These are phyloP conservation scores for Bretschneidera sinensis DNA, from an alignment of 345 rosid genomes.

Conservation along the genomic window DNA sequence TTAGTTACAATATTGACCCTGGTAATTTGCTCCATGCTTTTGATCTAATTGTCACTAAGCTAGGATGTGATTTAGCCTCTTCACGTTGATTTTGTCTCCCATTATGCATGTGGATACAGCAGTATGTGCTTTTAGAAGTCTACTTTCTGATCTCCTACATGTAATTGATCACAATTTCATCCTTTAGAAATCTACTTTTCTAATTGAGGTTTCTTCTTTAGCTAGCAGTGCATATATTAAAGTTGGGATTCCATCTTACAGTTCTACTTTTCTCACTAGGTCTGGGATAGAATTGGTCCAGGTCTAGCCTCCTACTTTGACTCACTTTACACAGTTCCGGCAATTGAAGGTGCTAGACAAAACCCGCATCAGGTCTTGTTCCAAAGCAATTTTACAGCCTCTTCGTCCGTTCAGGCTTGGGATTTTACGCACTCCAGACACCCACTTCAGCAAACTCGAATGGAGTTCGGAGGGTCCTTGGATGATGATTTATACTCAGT, in stretches of 20 bases:
- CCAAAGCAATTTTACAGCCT: too few species aligned
- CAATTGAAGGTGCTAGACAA: too few species aligned
- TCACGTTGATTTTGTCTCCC: neutral
- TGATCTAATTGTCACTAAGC: neutral
- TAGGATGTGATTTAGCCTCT: neutral
- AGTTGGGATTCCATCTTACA: slow-evolving; percentile 3
- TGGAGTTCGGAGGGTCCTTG: too few species aligned
- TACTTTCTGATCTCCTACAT: neutral
- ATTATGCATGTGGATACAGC: neutral
- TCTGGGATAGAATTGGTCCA: slow-evolving; percentile 92
- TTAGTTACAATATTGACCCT: slow-evolving; percentile 11
- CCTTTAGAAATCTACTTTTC: neutral
- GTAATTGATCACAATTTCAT: slow-evolving; percentile 1
- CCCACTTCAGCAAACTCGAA: too few species aligned
- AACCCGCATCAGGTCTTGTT: too few species aligned
- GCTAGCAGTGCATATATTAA: too few species aligned
- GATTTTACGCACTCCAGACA: too few species aligned
- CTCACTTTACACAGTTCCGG: slow-evolving; percentile 61
- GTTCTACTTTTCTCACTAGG: slow-evolving; percentile 36
- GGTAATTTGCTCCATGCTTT: neutral
- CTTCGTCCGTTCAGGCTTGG: too few species aligned
- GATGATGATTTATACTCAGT: too few species aligned
- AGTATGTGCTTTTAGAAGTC: neutral
- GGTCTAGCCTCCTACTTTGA: slow-evolving; percentile 73
- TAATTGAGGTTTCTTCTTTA: neutral